Evolutionary conservation across 2,329 filamentous ascomycete genomes (phyloP), one percentile per base, ranked within the genome.

Genomic region (Aspergillus amoenus): DNA sequence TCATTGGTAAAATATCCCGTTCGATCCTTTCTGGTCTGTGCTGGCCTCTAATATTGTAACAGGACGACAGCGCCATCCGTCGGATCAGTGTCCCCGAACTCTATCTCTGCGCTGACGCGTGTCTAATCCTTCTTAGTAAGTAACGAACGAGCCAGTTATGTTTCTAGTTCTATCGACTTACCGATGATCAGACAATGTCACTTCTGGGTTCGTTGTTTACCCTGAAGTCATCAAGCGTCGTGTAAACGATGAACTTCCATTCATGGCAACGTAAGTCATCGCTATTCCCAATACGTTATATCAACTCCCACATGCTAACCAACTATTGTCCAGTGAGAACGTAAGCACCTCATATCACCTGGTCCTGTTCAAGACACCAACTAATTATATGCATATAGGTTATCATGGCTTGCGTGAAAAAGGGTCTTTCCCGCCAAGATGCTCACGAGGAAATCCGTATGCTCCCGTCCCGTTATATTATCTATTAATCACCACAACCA

Each of bases 371-470:
- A 46, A 12, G 34, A 34, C 13, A 42, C 32, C 21, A 39, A 65
- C 69, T 72, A 53, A 47, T 3, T 37, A 37, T 9, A 15, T 79
- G 84, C 69, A 81, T 69, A 81, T 27, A 70, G 65, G 87, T 92
- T 70, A 90, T 93, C 71, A 92, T 95, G 90, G 86, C 85, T 64
- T 81, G 93, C 55, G 85, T 88, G 27, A 84, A 85, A 56, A 83
- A 87, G 68, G 90, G 90, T 32, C 82, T 80, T 27, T 89, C 85
- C 9, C 80, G 91, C 50, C 91, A 95, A 72, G 90, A 93, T 55
- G 88, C 90, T 1, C 92, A 96, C 75, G 92, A 96, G 77, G 79
- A 93, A 74, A 93, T 96, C 67, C 88, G 88, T 73, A 68, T 43
- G 69, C 66, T 43, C 22, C 43, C 15, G 7, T 11, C 12, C n/a